Conservation (phyloP, 352 stramenopile genomes). For the Globisporangium abappressorium region DNA sequence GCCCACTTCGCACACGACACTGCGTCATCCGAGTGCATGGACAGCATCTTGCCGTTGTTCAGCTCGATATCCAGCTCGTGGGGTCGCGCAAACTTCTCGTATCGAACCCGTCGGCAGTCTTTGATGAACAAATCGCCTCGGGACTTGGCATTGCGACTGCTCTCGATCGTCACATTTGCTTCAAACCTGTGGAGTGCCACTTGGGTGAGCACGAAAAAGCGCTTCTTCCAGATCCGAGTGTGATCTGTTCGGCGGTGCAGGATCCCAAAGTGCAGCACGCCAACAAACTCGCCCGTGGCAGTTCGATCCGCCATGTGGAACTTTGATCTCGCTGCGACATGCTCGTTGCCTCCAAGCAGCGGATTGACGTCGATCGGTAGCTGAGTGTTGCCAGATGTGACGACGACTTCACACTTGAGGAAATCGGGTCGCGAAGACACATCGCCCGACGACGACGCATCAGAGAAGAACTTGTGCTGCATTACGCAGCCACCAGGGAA, state of each 20-base stretch:
- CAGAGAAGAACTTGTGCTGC: constrained; percentile 26
- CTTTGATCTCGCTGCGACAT: constrained; percentile 11
- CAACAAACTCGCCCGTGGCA: constrained; percentile 37
- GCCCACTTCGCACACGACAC: constrained; percentile 38
- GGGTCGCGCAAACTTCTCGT: constrained; percentile 35
- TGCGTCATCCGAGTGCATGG: constrained; percentile 28
- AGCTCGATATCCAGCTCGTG: constrained; percentile 40
- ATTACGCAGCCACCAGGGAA: constrained; percentile 28
- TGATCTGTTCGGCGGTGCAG: constrained; percentile 30
- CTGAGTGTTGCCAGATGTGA: constrained; percentile 19
- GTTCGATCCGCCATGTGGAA: constrained; percentile 29
- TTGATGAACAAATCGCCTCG: constrained; percentile 26
- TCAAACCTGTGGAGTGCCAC: constrained; percentile 40
- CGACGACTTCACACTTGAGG: constrained; percentile 29
- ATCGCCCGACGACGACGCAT: constrained; percentile 9
- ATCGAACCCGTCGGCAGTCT: constrained; percentile 31
- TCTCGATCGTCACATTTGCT: constrained; percentile 21
- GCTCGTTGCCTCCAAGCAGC: constrained; percentile 15
- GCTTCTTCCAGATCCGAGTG: constrained; percentile 37
- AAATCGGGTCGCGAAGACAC: constrained; percentile 3
- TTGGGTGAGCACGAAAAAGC: constrained; percentile 46
- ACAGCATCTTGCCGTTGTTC: constrained; percentile 27
- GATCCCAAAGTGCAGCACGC: constrained; percentile 30
- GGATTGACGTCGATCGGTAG: constrained; percentile 12
- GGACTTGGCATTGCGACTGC: constrained; percentile 19